Conservation (phyloP, 306 rosid species). For the Dalbergia cochinchinensis region DNA sequence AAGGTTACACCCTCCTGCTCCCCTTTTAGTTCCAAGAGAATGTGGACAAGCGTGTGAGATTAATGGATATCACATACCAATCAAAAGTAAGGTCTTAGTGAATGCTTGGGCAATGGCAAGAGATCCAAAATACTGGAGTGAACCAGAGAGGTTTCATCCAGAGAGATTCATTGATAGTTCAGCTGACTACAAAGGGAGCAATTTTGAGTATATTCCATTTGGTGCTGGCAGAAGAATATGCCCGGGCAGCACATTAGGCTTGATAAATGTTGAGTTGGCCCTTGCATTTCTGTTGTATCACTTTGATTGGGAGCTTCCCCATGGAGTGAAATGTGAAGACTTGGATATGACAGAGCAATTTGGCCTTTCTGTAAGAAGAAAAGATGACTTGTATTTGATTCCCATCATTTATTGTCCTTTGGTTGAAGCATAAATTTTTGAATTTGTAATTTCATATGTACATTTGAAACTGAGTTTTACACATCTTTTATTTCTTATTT, state of each 20-base stretch:
- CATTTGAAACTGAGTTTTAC: too few relatives aligned
- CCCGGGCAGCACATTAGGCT: conserved; percentile 26
- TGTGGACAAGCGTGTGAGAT: conserved; percentile 37
- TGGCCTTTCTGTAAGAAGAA: not conserved
- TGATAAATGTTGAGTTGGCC: conserved; percentile 18
- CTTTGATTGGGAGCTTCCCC: conserved; percentile 48
- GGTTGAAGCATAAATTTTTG: not conserved
- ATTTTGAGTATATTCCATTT: conserved; percentile 53
- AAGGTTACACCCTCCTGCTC: conserved; percentile 46
- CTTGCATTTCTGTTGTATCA: conserved; percentile 42
- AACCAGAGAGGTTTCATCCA: conserved; percentile 43
- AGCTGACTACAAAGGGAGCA: conserved; percentile 32
- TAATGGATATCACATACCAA: conserved; percentile 46
- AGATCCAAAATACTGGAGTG: conserved; percentile 49
- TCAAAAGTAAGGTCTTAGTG: conserved; percentile 34
- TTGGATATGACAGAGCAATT: conserved; percentile 43
- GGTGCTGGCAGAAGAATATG: conserved; percentile 57
- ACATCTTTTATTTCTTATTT: too few relatives aligned
- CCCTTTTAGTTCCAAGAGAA: conserved; percentile 46
- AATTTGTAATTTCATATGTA: too few relatives aligned
- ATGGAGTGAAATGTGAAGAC: conserved; percentile 33
- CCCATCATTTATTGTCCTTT: not conserved
- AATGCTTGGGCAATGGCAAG: conserved; percentile 58
- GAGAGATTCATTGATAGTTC: conserved; percentile 40
- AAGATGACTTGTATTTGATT: conserved; percentile 17